These are phyloP conservation scores for Umbelopsis isabellina DNA, from an alignment of 192 early-diverging fungal genomes.

Conservation along the genomic window DNA sequence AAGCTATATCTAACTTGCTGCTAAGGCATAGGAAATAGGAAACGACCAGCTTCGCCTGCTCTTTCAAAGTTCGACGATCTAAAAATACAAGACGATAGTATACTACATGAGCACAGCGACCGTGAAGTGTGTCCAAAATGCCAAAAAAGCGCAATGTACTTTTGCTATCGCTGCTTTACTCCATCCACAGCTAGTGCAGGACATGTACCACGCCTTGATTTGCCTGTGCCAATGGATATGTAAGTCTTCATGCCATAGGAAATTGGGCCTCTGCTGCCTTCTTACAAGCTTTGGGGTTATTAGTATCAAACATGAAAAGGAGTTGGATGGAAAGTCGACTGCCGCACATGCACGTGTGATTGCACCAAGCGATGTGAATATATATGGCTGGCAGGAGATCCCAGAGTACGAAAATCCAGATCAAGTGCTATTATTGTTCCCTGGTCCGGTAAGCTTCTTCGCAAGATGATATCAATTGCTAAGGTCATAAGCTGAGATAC, in stretches of 20 bases:
- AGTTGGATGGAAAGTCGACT: constrained; percentile 86
- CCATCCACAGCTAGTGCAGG: constrained; percentile 52
- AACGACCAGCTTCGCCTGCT: constrained; percentile 18
- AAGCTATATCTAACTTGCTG: too few relatives aligned
- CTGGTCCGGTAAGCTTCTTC: constrained; percentile 66
- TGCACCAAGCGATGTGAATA: constrained; percentile 67
- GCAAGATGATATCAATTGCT: neutral
- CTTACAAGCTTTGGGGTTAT: too few relatives aligned
- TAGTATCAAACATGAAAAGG: constrained; percentile 78
- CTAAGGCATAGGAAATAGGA: neutral
- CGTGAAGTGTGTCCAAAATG: constrained; percentile 62
- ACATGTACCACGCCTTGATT: constrained; percentile 60
- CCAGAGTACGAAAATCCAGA: constrained; percentile 65
- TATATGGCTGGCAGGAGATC: constrained; percentile 59
- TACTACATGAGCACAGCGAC: constrained; percentile 42
- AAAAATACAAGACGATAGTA: constrained; percentile 26
- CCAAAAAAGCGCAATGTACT: constrained; percentile 67
- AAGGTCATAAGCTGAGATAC: neutral
- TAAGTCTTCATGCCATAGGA: constrained; percentile 39
- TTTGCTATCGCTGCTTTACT: constrained; percentile 72
- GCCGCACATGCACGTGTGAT: constrained; percentile 83
- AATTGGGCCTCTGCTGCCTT: neutral
- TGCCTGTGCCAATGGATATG: constrained; percentile 77
- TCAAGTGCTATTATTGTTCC: constrained; percentile 79
- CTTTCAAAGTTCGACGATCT: constrained; percentile 14